These are phyloP conservation scores for Scleroderma bovista DNA, from an alignment of 768 basidiomycete genomes.

Conservation along the genomic window DNA sequence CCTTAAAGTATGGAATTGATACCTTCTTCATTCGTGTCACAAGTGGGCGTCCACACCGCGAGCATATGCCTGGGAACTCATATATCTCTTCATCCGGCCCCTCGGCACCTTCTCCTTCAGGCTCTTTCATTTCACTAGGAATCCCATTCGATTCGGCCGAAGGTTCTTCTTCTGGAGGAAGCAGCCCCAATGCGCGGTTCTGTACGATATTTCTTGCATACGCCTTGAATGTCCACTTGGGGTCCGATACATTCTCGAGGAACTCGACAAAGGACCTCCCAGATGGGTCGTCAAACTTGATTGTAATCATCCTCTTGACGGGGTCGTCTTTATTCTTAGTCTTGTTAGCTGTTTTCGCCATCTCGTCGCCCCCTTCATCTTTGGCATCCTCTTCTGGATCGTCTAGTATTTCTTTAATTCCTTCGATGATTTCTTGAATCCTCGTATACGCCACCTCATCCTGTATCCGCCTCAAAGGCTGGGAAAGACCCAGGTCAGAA, in stretches of 20 bases:
- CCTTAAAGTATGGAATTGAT: constrained; percentile 97
- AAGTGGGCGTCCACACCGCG: constrained; percentile 77
- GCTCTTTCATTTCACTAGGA: neutral
- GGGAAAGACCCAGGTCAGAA: constrained; percentile 73
- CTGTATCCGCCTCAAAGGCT: constrained; percentile 77
- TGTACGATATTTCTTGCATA: constrained; percentile 79
- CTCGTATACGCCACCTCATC: constrained; percentile 65
- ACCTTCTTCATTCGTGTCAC: constrained; percentile 96
- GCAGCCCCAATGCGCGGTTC: constrained; percentile 73
- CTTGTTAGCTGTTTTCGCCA: constrained; percentile 23
- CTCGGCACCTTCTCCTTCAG: constrained; percentile 16
- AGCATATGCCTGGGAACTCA: constrained; percentile 82
- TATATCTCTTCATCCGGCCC: constrained; percentile 75
- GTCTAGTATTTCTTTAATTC: constrained; percentile 57
- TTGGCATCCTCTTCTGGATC: constrained; percentile 50
- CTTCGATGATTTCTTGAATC: constrained; percentile 71
- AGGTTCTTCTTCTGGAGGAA: constrained; percentile 45
- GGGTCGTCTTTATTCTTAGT: constrained; percentile 35
- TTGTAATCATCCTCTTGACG: constrained; percentile 68
- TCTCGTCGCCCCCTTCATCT: constrained; percentile 30
- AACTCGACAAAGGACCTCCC: constrained; percentile 98
- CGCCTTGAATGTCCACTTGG: constrained; percentile 85
- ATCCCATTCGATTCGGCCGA: neutral
- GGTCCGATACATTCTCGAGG: constrained; percentile 77
- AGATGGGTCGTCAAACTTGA: constrained; percentile 86